Evolutionary conservation across 2,329 filamentous ascomycete species (phyloP), one percentile per base, ranked within the genome.

Genomic region (Cercospora brassicicola): DNA sequence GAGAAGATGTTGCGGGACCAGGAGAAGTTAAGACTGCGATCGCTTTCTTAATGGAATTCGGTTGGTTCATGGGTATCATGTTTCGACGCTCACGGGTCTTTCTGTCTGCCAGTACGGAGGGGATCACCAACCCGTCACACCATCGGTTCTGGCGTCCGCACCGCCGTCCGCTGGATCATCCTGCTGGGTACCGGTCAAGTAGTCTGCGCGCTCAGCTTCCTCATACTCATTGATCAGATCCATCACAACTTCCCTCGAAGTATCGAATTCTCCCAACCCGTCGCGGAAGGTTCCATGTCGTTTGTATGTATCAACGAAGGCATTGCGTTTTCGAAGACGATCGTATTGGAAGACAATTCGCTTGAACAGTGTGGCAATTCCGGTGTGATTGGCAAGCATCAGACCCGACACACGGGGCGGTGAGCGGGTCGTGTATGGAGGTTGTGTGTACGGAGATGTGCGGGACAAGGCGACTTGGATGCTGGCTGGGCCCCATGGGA

Each of bases 321-420:
- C 95, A 79, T 98, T 98, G 62, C 94, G 91, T 82, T 98, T 98
- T 67, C 95, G 88, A 84, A 99, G 91, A 28, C 91, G 90, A 75
- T 97, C 94, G 81, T 98, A 99, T 78, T 96, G 94, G 71, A 88
- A 87, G 13, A 97, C 87, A 70, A 98, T 97, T 55, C 94, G 89
- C 80, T 96, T 97, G 84, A 99, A 99, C 9, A 99, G 86, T 82
- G 95, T 97, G 57, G 94, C 92, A 74, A 99, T 96, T 72, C 94
- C 96, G 0, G 95, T 99, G 79, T 99, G 95, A 78, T 99, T 99
- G 11, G 95, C 95, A 68, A 99, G 84, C 95, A 99, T 99, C 67
- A 99, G 86, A 2, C 95, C 95, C 72, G 93, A 97, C 64, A 99
- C 95, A 59, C 95, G 90, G 0, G 78, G 78, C 78, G 97, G 93